These are phyloP conservation scores for Colletotrichum lupini DNA, from an alignment of 2,329 filamentous ascomycete genomes.

Conservation along the genomic window DNA sequence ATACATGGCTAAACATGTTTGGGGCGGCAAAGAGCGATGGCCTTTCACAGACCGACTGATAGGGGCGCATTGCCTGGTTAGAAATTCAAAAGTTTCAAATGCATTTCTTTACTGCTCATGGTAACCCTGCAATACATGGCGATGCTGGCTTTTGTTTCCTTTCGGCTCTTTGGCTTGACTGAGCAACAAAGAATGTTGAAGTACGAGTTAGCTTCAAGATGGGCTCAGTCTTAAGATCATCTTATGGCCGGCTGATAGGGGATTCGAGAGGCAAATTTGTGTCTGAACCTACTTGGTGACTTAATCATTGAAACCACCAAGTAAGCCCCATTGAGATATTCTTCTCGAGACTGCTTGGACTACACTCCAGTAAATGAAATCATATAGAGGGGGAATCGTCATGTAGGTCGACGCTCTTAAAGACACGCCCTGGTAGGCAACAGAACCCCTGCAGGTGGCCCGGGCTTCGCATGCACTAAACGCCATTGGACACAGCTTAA, in stretches of 20 bases:
- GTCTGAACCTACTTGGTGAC: too few species aligned
- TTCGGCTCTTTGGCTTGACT: neutral
- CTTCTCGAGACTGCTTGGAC: too few species aligned
- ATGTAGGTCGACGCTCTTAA: neutral
- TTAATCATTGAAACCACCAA: too few species aligned
- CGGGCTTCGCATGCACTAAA: conserved; percentile 17
- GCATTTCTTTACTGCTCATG: neutral
- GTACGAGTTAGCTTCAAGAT: too few species aligned
- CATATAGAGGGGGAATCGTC: neutral
- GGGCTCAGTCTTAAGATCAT: too few species aligned
- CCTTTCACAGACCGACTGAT: neutral
- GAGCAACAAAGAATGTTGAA: neutral
- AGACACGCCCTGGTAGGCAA: neutral
- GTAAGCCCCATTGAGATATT: too few species aligned
- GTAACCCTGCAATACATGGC: neutral
- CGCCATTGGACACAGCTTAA: conserved; percentile 1
- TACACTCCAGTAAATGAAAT: too few species aligned
- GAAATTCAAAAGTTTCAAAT: neutral
- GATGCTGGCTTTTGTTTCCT: neutral
- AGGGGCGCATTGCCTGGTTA: neutral
- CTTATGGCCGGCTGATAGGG: too few species aligned
- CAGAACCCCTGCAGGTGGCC: neutral
- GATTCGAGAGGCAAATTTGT: too few species aligned
- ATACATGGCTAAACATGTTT: neutral
- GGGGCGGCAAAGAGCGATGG: neutral